These are phyloP conservation scores for Pyrenochaeta sp. DNA, from an alignment of 2,329 filamentous ascomycete genomes.

Conservation along the genomic window DNA sequence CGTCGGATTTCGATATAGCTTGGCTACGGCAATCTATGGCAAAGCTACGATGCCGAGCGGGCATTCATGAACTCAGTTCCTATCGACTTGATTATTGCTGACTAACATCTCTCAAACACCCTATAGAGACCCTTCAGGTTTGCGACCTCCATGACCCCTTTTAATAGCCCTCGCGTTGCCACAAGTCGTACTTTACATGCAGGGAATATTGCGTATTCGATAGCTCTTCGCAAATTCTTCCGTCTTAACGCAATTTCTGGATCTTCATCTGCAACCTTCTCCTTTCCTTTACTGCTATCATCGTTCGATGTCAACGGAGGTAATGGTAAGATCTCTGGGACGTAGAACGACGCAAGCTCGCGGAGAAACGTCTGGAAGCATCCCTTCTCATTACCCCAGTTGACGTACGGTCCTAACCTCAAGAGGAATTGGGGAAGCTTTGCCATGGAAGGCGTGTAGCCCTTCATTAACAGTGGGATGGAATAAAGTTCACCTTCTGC, in stretches of 20 bases:
- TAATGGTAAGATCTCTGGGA: constrained; percentile 81
- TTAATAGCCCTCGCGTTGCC: constrained; percentile 79
- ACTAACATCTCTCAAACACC: constrained; percentile 90
- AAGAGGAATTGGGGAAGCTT: constrained; percentile 92
- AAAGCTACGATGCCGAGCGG: neutral
- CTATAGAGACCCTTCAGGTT: constrained; percentile 91
- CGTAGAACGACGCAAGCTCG: constrained; percentile 89
- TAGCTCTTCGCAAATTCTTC: constrained; percentile 72
- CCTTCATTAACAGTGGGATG: constrained; percentile 86
- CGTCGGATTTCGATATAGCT: neutral
- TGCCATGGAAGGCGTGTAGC: constrained; percentile 83
- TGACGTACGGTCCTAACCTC: constrained; percentile 83
- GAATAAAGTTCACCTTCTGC: constrained; percentile 77
- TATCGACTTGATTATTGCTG: neutral
- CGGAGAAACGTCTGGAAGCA: constrained; percentile 88
- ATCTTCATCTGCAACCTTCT: constrained; percentile 39
- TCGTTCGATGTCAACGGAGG: constrained; percentile 47
- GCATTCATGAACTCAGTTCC: neutral
- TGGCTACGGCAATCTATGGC: neutral
- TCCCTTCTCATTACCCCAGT: constrained; percentile 83
- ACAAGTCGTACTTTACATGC: constrained; percentile 84
- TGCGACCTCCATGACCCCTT: constrained; percentile 84
- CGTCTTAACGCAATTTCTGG: constrained; percentile 62
- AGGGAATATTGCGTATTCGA: constrained; percentile 91
- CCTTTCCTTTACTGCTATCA: constrained; percentile 29